phyloP scores from a whole-genome alignment of 164 flowering plant species.

The Sextonia rubra region DNA sequence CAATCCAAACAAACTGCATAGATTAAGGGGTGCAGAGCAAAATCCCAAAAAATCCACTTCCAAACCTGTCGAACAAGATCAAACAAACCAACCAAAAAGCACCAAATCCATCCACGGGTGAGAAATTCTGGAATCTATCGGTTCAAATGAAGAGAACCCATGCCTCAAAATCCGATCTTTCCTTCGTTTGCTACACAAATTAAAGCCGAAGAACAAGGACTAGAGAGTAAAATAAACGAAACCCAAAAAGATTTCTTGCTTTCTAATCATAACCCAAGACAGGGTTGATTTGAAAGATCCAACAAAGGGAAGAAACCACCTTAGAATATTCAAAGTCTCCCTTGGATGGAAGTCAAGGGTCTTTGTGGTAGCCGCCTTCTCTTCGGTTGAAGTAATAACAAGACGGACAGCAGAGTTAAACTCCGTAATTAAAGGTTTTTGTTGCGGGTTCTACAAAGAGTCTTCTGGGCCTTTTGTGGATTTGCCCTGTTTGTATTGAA shows the following conservation, averaged over 20 bases:
- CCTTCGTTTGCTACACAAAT: neutral
- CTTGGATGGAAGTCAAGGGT: neutral
- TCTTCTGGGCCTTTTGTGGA: too few species aligned
- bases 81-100: neutral
- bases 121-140: constrained; percentile 2
- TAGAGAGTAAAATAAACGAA: neutral
- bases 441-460: too few species aligned
- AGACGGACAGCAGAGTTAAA: neutral
- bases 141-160: constrained; percentile 11
- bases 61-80: neutral
- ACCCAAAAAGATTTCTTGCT: neutral
- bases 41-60: neutral
- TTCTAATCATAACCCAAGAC: neutral
- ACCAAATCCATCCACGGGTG: neutral
- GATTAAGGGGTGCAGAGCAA: too few species aligned
- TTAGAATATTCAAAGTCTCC: too few species aligned
- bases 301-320: too few species aligned
- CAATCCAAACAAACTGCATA: too few species aligned
- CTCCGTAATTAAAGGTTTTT: too few species aligned
- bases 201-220: neutral
- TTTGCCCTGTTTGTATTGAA: too few species aligned
- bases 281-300: neutral
- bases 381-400: neutral
- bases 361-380: neutral
- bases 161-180: neutral